Conservation (phyloP, 345 rosid genomes). For the Aquilaria yunnanensis region DNA sequence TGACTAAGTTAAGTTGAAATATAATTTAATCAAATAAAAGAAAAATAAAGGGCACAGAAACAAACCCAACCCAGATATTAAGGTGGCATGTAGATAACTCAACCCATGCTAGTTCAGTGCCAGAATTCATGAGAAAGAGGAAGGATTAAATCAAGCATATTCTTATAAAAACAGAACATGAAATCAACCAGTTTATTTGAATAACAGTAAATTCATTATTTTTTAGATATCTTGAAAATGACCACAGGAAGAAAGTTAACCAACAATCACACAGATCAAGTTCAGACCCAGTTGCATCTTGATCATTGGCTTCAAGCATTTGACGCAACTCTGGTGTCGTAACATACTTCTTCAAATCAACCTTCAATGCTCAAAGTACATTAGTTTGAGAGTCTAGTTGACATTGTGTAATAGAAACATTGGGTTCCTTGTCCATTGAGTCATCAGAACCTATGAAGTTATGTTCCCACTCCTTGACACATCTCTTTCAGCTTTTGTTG, state of each 20-base stretch:
- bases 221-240: background rate
- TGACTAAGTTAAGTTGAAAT: too few species aligned
- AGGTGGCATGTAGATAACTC: too few species aligned
- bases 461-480: conserved; percentile 24
- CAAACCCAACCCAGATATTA: too few species aligned
- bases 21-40: too few species aligned
- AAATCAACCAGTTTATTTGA: background rate
- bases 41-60: too few species aligned
- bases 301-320: conserved; percentile 73
- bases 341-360: conserved; percentile 72
- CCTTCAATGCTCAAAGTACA: conserved; percentile 84
- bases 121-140: background rate
- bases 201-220: background rate
- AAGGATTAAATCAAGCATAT: too few species aligned
- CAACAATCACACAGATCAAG: conserved; percentile 83
- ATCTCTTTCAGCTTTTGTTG: conserved; percentile 43
- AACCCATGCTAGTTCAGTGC: too few species aligned
- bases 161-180: too few species aligned
- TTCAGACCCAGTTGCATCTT: conserved; percentile 82
- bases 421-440: conserved; percentile 25
- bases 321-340: conserved; percentile 66
- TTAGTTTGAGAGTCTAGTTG: conserved; percentile 71
- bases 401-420: background rate
- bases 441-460: too few species aligned
- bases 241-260: conserved; percentile 26